These are phyloP conservation scores for Boletus coccyginus DNA, from an alignment of 768 basidiomycete species.

Conservation along the genomic window DNA sequence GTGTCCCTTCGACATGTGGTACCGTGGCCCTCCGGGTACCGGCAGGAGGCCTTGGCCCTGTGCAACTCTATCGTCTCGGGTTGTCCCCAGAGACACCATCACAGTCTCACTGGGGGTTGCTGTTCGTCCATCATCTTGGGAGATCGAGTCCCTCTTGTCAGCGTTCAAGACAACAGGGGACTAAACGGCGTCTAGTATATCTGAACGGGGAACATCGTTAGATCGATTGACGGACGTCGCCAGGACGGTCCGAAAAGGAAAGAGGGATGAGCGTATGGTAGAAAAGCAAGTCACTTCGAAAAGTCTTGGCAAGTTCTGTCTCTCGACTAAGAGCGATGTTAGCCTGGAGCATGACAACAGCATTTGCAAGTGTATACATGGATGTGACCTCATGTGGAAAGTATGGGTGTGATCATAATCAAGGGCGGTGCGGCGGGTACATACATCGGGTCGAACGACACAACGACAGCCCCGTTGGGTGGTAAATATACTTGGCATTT, in stretches of 20 bases:
- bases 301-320: background rate
- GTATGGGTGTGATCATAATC: too few species aligned
- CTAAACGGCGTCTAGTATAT: background rate
- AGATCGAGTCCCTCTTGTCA: background rate
- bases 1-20: background rate
- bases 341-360: background rate
- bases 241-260: too few species aligned
- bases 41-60: too few species aligned
- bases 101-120: background rate
- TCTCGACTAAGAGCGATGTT: background rate
- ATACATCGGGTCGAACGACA: background rate
- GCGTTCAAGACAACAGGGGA: background rate
- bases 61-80: background rate
- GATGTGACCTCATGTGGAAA: background rate
- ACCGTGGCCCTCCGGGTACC: background rate
- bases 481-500: background rate
- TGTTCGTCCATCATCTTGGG: too few species aligned
- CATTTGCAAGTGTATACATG: background rate
- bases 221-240: background rate
- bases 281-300: background rate
- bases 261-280: background rate
- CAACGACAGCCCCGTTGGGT: too few species aligned
- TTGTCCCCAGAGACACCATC: background rate
- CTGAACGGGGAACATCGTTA: background rate
- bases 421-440: background rate